phyloP scores from a whole-genome alignment of 192 early-diverging fungal genomes.

The Backusella tuberculispora region DNA sequence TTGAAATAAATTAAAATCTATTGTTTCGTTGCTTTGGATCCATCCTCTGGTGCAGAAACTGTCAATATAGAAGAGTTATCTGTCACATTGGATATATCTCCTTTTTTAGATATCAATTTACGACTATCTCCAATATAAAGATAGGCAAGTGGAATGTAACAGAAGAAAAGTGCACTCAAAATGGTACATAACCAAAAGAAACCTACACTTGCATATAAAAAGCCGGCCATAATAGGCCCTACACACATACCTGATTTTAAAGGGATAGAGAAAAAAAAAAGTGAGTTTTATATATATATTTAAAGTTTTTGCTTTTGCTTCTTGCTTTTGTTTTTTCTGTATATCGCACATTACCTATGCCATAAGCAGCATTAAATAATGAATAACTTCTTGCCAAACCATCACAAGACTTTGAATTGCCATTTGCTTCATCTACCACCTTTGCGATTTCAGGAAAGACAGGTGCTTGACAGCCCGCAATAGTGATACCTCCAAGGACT shows the following conservation, averaged over 20 bases:
- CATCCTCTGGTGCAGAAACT: neutral
- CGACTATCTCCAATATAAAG: conserved; percentile 24
- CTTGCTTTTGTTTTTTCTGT: no score
- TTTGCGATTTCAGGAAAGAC: conserved; percentile 50
- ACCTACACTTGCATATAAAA: conserved; percentile 31
- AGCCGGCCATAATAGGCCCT: conserved; percentile 37
- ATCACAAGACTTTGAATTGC: conserved; percentile 38
- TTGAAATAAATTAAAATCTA: neutral
- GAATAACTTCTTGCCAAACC: conserved; percentile 50
- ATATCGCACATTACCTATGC: conserved; percentile 17
- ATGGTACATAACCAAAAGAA: conserved; percentile 42
- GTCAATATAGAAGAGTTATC: neutral
- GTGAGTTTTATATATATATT: neutral
- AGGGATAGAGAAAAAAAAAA: neutral
- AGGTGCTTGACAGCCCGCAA: conserved; percentile 44
- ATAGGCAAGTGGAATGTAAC: conserved; percentile 29
- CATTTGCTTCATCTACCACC: conserved; percentile 42
- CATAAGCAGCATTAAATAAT: conserved; percentile 49
- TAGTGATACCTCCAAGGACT: conserved; percentile 38
- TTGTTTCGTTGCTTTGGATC: neutral
- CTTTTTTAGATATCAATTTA: neutral
- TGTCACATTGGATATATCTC: neutral
- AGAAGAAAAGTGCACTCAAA: conserved; percentile 18
- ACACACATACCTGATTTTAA: conserved; percentile 28
- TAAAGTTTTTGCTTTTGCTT: neutral